phyloP scores from a whole-genome alignment of 257 asterid species.

The Voacanga thouarsii region DNA sequence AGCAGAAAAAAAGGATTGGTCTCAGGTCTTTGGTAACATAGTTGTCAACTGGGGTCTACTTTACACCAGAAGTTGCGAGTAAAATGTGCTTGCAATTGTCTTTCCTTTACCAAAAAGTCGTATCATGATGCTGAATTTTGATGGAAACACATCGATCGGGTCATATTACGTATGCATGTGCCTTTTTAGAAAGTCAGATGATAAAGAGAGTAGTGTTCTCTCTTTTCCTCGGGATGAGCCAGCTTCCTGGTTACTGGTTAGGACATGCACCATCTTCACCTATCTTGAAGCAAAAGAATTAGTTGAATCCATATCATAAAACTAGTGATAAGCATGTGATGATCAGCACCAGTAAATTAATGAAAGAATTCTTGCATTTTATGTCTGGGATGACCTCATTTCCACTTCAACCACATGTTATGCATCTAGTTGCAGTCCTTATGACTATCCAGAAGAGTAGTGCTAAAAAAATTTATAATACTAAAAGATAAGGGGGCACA shows the following conservation, averaged over 20 bases:
- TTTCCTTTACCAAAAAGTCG: neutral
- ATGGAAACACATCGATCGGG: neutral
- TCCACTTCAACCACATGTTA: conserved; percentile 12
- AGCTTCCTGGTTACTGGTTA: neutral
- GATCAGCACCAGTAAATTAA: neutral
- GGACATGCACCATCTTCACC: neutral
- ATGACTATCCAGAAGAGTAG: neutral
- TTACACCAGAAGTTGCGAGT: neutral
- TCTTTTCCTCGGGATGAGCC: no score
- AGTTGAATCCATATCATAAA: conserved; percentile 1
- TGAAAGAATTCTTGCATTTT: neutral
- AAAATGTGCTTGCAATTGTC: neutral
- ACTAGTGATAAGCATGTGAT: conserved; percentile 12
- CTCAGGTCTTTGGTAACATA: neutral
- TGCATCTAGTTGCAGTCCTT: neutral
- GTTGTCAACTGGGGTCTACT: neutral
- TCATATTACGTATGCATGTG: conserved; percentile 4
- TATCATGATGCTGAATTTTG: neutral
- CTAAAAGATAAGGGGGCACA: neutral
- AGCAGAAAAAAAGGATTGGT: neutral
- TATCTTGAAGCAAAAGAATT: neutral
- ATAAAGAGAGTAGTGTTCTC: neutral
- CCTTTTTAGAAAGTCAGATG: neutral
- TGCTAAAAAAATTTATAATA: neutral
- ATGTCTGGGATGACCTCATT: neutral